These are phyloP conservation scores for Neoascochyta sp. DNA, from an alignment of 2,329 filamentous ascomycete genomes.

Conservation along the genomic window DNA sequence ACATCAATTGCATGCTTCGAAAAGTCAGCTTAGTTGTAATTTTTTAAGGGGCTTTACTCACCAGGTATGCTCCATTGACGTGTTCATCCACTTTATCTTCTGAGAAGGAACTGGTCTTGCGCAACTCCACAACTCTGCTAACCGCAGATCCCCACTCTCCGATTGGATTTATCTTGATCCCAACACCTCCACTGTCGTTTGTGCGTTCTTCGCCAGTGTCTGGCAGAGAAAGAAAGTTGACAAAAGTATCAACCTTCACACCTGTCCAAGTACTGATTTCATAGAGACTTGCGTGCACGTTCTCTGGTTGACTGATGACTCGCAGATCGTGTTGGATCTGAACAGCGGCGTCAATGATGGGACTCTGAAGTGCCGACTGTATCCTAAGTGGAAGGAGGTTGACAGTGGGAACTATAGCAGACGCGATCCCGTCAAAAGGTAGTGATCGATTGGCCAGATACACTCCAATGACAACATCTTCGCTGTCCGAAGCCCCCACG, in stretches of 20 bases:
- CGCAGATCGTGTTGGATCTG: conserved; percentile 66
- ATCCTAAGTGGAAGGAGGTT: conserved; percentile 73
- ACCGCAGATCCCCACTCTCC: conserved; percentile 17
- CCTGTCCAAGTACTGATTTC: conserved; percentile 76
- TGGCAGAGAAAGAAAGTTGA: conserved; percentile 72
- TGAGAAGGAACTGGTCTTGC: conserved; percentile 9
- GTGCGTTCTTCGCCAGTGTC: conserved; percentile 20
- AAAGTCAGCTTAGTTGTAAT: conserved; percentile 8
- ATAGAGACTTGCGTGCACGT: conserved; percentile 60
- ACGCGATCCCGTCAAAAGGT: conserved; percentile 48
- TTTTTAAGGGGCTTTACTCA: conserved; percentile 20
- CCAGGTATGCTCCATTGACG: conserved; percentile 36
- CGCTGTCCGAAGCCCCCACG: conserved; percentile 12
- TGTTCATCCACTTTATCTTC: conserved; percentile 20
- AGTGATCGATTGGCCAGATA: conserved; percentile 76
- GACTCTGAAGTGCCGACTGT: conserved; percentile 20
- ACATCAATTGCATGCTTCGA: conserved; percentile 53
- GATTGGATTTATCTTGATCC: conserved; percentile 17
- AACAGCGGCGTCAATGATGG: conserved; percentile 52
- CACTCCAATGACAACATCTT: conserved; percentile 65
- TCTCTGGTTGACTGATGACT: conserved; percentile 54
- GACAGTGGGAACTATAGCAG: conserved; percentile 65
- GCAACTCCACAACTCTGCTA: conserved; percentile 13
- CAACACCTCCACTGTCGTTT: conserved; percentile 2
- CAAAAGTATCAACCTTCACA: conserved; percentile 64